Evolutionary conservation across 2,329 filamentous ascomycete species (phyloP), one percentile per base, ranked within the genome.

Genomic region (Botrytis fabae): DNA sequence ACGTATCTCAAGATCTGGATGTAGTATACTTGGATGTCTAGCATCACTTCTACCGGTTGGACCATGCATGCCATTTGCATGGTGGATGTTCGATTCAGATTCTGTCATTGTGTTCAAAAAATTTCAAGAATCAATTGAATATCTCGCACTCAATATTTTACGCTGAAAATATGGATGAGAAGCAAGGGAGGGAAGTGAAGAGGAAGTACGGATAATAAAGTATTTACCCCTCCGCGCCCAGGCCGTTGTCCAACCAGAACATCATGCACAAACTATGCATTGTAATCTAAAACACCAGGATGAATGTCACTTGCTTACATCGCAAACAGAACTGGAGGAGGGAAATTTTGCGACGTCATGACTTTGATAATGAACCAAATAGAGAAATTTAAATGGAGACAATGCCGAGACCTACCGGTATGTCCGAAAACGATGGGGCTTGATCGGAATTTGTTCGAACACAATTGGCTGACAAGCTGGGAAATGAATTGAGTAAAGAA

Each of bases 1-100:
- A 51, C 72, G 66, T 51, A 72, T 72, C 35, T 68, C 38, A 10
- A 72, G 72, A 73, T 71, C 68, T 20, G 72, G 69, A 42, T 73
- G 72, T 16, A 73, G 59, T 28, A 72, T 72, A 59, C 51, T 72
- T 51, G 62, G 70, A 22, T 63, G 62, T 46, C 62, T 60, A n/a
- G 62, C 35, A 46, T 46, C 35, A 66, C 32, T 46, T 40, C 62
- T 68, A 10, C 40, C 48, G 7, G 22, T 18, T 40, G 46, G 28
- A 8, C 69, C 70, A 59, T 25, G 59, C 28, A 25, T 32, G 48
- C 65, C 25, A 42, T 22, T 12, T 20, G 63, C 51, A 40, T 60
- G 51, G 18, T 59, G 48, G 32, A 38, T 32, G 40, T 69, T 40
- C 16, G 40, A 35, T 68, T 69, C 62, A 1, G 54, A 35, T 40